Percentiles rank a stretch among this genome's conserved stretches.
phyloP scores from a whole-genome alignment of 257 asterid species.

The Capsicum chinense region DNA sequence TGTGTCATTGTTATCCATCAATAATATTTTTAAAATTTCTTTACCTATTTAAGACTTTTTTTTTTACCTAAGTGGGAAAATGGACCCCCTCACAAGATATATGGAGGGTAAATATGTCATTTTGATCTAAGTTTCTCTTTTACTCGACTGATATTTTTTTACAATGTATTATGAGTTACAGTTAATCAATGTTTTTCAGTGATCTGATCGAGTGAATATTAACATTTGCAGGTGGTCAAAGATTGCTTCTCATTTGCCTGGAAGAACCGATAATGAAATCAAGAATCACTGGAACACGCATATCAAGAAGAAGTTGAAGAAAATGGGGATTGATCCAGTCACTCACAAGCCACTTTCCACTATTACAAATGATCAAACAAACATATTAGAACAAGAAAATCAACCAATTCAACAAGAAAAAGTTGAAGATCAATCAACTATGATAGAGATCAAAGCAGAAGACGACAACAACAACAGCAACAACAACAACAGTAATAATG shows the following conservation, averaged over 20 bases:
- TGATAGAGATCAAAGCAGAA: constrained; percentile 32
- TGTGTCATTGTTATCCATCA: constrained; percentile 33
- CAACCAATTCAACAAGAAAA: constrained; percentile 25
- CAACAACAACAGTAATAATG: neutral
- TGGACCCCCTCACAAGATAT: neutral
- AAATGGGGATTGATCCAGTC: constrained; percentile 90
- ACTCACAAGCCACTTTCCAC: constrained; percentile 82
- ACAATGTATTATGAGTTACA: neutral
- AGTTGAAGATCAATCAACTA: constrained; percentile 31
- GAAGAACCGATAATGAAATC: constrained; percentile 95
- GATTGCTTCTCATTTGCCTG: constrained; percentile 96
- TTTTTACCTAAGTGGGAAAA: neutral
- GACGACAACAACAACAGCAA: neutral
- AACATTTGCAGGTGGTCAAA: constrained; percentile 77
- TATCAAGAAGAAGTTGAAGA: constrained; percentile 80
- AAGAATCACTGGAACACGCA: constrained; percentile 98
- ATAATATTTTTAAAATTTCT: neutral
- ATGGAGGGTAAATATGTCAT: constrained; percentile 20
- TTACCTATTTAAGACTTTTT: neutral
- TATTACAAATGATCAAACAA: constrained; percentile 18
- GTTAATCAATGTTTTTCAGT: neutral
- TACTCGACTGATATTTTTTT: neutral
- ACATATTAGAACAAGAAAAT: constrained; percentile 28
- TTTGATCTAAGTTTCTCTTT: neutral
- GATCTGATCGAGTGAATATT: neutral